These are phyloP conservation scores for Eurotiales sp. DNA, from an alignment of 2,329 filamentous ascomycete genomes.

Conservation along the genomic window DNA sequence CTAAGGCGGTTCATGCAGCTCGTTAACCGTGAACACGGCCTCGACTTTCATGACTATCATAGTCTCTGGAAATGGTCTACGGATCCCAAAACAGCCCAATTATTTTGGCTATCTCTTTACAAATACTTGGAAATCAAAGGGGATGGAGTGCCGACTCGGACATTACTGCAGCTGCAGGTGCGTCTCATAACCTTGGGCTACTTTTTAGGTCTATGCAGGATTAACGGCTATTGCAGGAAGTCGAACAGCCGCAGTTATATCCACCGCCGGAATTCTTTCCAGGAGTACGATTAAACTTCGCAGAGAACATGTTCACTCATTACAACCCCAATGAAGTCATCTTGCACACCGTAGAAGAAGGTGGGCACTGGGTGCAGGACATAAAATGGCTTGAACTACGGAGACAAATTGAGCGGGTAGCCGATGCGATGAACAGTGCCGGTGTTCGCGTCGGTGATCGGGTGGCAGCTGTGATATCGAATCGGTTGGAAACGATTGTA, in stretches of 20 bases:
- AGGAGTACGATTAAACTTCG: neutral
- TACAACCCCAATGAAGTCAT: neutral
- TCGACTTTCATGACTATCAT: neutral
- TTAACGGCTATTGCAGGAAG: no score
- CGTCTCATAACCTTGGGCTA: no score
- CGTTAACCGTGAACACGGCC: no score
- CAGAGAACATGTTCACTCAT: neutral
- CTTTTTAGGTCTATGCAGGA: no score
- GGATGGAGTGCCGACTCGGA: no score
- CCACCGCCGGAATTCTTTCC: neutral
- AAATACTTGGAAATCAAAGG: no score
- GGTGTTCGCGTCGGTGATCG: neutral
- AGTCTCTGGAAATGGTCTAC: neutral
- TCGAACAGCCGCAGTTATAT: no score
- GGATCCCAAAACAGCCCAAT: no score
- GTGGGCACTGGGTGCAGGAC: neutral
- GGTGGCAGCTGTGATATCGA: neutral
- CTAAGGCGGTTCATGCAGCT: no score
- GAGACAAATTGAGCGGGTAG: neutral
- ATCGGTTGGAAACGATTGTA: neutral
- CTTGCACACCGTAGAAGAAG: neutral
- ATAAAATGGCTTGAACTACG: slow-evolving; percentile 1
- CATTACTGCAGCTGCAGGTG: no score
- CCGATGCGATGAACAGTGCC: neutral
- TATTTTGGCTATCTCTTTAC: no score